Evolutionary conservation across 805 yeast species (phyloP), one percentile per base, ranked within the genome.

Genomic region (Saturnispora dispora): DNA sequence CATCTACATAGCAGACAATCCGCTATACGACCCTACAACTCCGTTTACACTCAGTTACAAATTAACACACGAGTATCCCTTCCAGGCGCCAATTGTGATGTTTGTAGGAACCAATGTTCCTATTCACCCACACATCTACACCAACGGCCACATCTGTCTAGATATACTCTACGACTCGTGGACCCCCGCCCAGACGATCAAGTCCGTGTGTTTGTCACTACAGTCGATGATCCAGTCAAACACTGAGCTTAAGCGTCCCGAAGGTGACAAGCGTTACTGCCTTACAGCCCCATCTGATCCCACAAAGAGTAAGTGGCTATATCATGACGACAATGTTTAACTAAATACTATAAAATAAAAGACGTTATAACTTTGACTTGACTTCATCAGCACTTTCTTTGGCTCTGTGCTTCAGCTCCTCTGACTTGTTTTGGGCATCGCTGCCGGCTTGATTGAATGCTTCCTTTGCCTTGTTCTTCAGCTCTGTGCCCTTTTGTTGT

Each of bases 71-170:
- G 49, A 52, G 2, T 55, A 55, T 11, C 57, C 57, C 5, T 55
- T 55, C 23, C 15, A 32, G 4, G 52, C 55, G 2, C 57, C 57
- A 3, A 35, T 37, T 4, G 52, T 55, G 1, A 25, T 32, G 2
- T 55, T 55, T 25, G 40, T 51, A 1, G 57, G 57, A 2, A 22
- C 43, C 2, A 55, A 54, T 47, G 74, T 84, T 3, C 91, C 91
- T 1, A 58, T 82, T 3, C 89, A 84, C 60, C 91, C 91, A 0
- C 91, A 84, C 60, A 72, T 84, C 3, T 84, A 84, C 60, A 75
- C 83, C 32, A 85, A 85, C 59, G 91, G 90, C 1, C 90, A 85
- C 58, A 84, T 84, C n/a, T 84, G 91, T 60, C 67, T 84, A 20
- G 79, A 84, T 58, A 65, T 85, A 1, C 65, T 84, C 36, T 88